Percentiles rank a stretch among this genome's conserved stretches.
phyloP scores from a whole-genome alignment of 2,329 filamentous ascomycete species.

The Pseudogymnoascus sp. region DNA sequence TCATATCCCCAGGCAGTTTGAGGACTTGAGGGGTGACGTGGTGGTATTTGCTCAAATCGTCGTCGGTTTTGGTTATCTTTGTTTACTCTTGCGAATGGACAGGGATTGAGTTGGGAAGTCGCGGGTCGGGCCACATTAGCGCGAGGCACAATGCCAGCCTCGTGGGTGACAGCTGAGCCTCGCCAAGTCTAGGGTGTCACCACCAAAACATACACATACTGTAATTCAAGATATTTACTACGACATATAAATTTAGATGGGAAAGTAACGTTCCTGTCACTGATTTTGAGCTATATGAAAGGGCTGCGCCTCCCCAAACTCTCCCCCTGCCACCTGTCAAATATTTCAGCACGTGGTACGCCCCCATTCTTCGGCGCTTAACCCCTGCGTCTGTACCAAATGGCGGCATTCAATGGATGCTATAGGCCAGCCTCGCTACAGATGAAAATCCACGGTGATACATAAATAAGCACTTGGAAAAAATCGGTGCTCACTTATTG shows the following conservation, averaged over 20 bases:
- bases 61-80: conserved; percentile 11
- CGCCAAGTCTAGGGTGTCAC: not conserved
- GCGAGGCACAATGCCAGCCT: not conserved
- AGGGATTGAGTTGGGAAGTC: not conserved
- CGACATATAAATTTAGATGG: not conserved
- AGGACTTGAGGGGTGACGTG: not conserved
- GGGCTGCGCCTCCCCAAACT: no score
- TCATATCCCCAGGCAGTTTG: conserved; percentile 10
- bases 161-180: not conserved
- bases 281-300: not conserved
- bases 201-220: not conserved
- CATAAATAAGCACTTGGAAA: not conserved
- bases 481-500: not conserved
- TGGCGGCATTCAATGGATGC: not conserved
- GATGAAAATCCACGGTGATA: not conserved
- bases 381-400: not conserved
- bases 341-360: not conserved
- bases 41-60: not conserved
- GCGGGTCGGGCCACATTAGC: conserved; percentile 3
- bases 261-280: not conserved
- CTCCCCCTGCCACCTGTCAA: not conserved
- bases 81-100: conserved; percentile 17
- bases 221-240: not conserved
- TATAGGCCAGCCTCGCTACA: not conserved
- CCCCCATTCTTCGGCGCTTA: not conserved